phyloP scores from a whole-genome alignment of 1,139 yeast genomes.

The Citeromyces hawaiiensis region DNA sequence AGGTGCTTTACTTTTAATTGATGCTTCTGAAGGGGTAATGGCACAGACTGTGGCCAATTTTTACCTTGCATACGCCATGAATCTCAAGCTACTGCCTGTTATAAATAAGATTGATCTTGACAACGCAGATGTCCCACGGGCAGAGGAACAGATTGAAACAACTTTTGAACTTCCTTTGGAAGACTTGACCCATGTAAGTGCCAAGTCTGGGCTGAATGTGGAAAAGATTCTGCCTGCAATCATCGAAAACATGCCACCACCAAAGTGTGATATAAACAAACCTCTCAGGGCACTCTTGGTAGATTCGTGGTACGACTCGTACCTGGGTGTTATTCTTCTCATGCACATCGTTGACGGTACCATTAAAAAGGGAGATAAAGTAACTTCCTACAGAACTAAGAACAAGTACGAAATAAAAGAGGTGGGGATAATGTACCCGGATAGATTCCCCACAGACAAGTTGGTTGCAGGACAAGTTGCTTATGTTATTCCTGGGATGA shows the following conservation, averaged over 20 bases:
- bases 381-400: conserved; percentile 67
- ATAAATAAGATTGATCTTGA: conserved; percentile 88
- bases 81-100: conserved; percentile 71
- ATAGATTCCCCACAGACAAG: conserved; percentile 46
- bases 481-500: conserved; percentile 88
- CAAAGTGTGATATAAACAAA: conserved; percentile 34
- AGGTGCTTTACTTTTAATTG: conserved; percentile 83
- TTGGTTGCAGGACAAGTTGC: conserved; percentile 90
- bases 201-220: conserved; percentile 80
- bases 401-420: conserved; percentile 78
- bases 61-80: conserved; percentile 79
- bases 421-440: conserved; percentile 93
- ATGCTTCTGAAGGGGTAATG: conserved; percentile 93
- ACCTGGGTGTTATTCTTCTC: conserved; percentile 83
- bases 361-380: conserved; percentile 58
- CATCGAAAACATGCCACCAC: conserved; percentile 63
- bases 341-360: conserved; percentile 79
- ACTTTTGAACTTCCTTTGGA: conserved; percentile 70
- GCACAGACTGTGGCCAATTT: conserved; percentile 97
- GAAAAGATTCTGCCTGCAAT: conserved; percentile 67
- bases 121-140: conserved; percentile 72
- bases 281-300: conserved; percentile 75
- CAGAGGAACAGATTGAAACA: conserved; percentile 70
- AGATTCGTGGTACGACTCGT: conserved; percentile 95
- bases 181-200: conserved; percentile 79